Conservation (phyloP, 2,329 filamentous ascomycete genomes). For the Sarocladium oryzae region DNA sequence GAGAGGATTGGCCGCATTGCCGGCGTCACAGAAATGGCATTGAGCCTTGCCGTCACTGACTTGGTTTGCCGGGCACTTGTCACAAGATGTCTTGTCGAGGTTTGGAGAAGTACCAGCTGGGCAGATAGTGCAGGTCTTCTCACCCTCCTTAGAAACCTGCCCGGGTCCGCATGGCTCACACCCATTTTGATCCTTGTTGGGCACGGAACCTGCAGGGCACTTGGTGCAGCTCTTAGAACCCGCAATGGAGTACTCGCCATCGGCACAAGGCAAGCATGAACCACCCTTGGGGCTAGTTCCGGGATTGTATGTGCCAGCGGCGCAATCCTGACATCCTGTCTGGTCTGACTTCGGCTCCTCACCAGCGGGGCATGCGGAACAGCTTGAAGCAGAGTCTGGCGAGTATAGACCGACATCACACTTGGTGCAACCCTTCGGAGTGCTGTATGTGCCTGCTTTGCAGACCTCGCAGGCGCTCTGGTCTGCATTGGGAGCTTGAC, state of each 20-base stretch:
- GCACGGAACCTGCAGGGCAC: not conserved
- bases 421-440: not conserved
- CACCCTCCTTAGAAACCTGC: not conserved
- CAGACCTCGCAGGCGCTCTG: not conserved
- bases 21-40: not conserved
- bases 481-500: not conserved
- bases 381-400: not conserved
- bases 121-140: not conserved
- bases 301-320: not conserved
- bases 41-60: not conserved
- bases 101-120: not conserved
- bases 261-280: not conserved
- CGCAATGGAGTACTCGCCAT: not conserved
- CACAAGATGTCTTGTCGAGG: not conserved
- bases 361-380: not conserved
- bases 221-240: not conserved
- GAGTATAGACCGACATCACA: not conserved
- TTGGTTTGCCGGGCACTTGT: not conserved
- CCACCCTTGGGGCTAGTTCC: not conserved
- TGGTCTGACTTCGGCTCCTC: not conserved
- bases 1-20: not conserved
- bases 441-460: not conserved
- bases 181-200: not conserved
- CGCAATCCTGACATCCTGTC: not conserved
- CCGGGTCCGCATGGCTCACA: not conserved